These are phyloP conservation scores for Globisporangium carolinianum DNA, from an alignment of 352 stramenopile genomes.

Conservation along the genomic window DNA sequence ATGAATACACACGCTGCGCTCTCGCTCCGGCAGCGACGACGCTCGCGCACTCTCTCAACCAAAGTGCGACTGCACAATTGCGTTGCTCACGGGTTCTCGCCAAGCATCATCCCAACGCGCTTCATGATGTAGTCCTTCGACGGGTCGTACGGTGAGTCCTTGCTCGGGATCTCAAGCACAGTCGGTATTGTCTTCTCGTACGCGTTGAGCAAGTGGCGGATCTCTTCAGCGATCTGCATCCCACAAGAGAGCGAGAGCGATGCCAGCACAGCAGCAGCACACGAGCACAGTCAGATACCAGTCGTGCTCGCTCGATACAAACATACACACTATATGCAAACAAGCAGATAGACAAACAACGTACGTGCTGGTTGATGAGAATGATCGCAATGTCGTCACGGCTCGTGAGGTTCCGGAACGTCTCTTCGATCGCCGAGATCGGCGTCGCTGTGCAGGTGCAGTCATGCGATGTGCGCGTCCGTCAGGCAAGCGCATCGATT, in stretches of 20 bases:
- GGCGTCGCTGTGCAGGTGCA: slow-evolving; percentile 55
- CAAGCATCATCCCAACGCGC: slow-evolving; percentile 92
- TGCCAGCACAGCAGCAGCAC: no score
- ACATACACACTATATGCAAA: not conserved
- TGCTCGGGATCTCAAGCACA: slow-evolving; percentile 97
- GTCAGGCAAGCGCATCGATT: not conserved
- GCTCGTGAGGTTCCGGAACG: slow-evolving; percentile 89
- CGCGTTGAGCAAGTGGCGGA: slow-evolving; percentile 96
- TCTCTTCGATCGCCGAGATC: slow-evolving; percentile 87
- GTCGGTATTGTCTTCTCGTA: slow-evolving; percentile 99
- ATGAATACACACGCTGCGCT: no score
- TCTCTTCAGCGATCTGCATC: slow-evolving; percentile 92
- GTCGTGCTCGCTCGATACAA: no score
- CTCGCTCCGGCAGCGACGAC: no score
- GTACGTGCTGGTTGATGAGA: slow-evolving; percentile 98
- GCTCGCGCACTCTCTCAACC: no score
- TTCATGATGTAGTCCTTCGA: slow-evolving; percentile 99
- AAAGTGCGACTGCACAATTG: no score
- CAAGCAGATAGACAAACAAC: slow-evolving; percentile 5
- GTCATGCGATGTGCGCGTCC: not conserved
- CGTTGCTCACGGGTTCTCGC: slow-evolving; percentile 31
- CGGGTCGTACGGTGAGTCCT: slow-evolving; percentile 94
- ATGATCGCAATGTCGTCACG: slow-evolving; percentile 98
- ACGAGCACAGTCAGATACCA: no score
- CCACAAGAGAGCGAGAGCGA: not conserved